Base-by-base conservation (phyloP, 1,284 basidiomycete genomes). In the Hemileia vastatrix region DNA sequence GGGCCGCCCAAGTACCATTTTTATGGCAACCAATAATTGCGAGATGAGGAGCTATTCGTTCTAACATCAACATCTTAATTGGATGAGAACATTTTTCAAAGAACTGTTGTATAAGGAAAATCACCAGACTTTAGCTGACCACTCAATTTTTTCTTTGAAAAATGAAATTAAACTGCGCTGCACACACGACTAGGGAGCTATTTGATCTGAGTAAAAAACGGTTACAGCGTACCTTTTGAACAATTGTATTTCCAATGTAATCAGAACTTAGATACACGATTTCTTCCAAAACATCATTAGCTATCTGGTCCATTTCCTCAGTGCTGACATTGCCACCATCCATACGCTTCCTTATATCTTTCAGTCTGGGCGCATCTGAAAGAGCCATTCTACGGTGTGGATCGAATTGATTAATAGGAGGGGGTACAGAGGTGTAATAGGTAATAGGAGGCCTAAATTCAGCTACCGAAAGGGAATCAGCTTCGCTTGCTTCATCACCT, bases 1-100 rank as follows among this genome's bases (percentile, higher is more conserved):
- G 95, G 2, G 93, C 94, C 0, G 95, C 94, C 95, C 95, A 98
- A 0, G 95, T 99, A 44, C 95, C 95, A 71, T 98, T 98, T 80
- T 98, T 98, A 81, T 99, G 95, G 56, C 94, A 92, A 54, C 95
- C 95, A 68, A 97, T 95, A 83, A 90, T 90, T 24, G 94, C 95
- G 23, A 99, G 80, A 76, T 95, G 88, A 57, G 95, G 95, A 2
- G 86, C 84, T 64, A 98, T 86, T 51, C 91, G 85, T 72, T 97
- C 91, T 50, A 99, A 81, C 89, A 98, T 92, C 15, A 85, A 84
- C 67, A 89, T 82, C 68, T 93, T 83, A 53, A 90, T 85, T 2
- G 72, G 77, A 43, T 85, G 79, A 19, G 88, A 88, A 72, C 90
- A 90, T 68, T 84, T 86, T 77, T 97, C 94, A 70, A 96, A 98